Conservation (phyloP, 768 basidiomycete genomes). For the Calvatia gigantea region DNA sequence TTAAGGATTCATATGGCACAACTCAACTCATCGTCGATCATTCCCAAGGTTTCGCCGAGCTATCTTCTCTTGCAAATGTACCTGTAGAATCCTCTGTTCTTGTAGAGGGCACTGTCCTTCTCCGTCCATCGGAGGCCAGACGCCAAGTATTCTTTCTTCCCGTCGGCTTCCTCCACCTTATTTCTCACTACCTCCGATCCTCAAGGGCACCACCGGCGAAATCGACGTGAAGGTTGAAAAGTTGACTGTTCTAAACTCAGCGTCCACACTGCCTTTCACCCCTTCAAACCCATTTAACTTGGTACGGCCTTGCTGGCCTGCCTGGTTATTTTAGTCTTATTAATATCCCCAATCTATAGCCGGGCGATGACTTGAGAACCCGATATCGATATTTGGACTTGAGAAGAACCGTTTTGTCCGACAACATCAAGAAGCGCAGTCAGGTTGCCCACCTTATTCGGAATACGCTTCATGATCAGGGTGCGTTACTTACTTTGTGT, state of each 20-base stretch:
- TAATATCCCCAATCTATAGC: constrained; percentile 37
- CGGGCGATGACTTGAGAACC: constrained; percentile 82
- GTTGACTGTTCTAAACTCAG: constrained; percentile 78
- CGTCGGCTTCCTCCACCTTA: constrained; percentile 14
- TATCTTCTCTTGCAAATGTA: constrained; percentile 47
- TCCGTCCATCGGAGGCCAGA: constrained; percentile 58
- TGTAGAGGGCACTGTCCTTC: constrained; percentile 68
- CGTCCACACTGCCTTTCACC: constrained; percentile 76
- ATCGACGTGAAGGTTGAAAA: constrained; percentile 76
- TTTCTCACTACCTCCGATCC: constrained; percentile 18
- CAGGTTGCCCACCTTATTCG: constrained; percentile 78
- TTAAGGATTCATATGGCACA: constrained; percentile 74
- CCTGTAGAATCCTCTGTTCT: constrained; percentile 79
- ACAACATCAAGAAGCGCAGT: constrained; percentile 80
- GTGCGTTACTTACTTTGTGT: constrained; percentile 32
- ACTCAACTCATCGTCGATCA: constrained; percentile 75
- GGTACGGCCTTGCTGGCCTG: constrained; percentile 43
- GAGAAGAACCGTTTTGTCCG: constrained; percentile 65
- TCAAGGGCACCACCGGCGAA: constrained; percentile 61
- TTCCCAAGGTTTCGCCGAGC: constrained; percentile 22
- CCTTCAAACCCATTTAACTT: constrained; percentile 75
- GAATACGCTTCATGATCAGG: constrained; percentile 66
- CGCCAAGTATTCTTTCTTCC: constrained; percentile 48
- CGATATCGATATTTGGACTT: constrained; percentile 89
- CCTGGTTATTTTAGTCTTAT: constrained; percentile 12